A percentile compares a stretch with the other conserved stretches of the same genome.
These are phyloP conservation scores for Aspergillus saccharolyticus DNA, from an alignment of 495 filamentous ascomycete species.

Conservation along the genomic window DNA sequence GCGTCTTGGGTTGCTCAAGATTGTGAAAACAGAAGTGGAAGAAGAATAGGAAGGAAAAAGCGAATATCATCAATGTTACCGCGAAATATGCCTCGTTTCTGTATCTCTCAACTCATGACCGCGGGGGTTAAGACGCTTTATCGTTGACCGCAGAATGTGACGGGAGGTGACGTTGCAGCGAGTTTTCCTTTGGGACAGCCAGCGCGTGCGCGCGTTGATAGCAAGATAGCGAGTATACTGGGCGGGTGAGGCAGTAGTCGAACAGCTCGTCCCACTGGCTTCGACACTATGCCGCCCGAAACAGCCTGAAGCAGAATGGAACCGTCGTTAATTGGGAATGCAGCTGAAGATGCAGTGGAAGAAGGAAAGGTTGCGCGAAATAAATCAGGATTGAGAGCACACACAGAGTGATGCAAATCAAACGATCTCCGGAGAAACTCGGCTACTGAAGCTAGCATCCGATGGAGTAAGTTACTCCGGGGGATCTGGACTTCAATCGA, in stretches of 20 bases:
- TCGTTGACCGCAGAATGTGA: neutral
- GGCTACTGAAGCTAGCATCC: neutral
- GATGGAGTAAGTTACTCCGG: constrained; percentile 1
- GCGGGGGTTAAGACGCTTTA: neutral
- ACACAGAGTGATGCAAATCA: constrained; percentile 1
- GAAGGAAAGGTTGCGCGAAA: neutral
- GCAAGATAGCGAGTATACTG: neutral
- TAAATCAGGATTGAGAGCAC: neutral
- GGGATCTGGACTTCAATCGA: neutral
- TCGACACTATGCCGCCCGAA: neutral
- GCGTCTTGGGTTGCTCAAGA: neutral
- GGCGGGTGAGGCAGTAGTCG: neutral
- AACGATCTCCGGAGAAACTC: constrained; percentile 2
- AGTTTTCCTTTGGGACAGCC: neutral
- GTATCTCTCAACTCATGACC: constrained; percentile 4
- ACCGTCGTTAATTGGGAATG: too few relatives aligned
- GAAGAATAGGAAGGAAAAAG: neutral
- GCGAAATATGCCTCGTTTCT: neutral
- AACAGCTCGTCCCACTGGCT: neutral
- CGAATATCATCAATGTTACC: neutral
- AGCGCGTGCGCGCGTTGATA: neutral
- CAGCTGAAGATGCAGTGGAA: neutral
- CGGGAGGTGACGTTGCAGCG: neutral
- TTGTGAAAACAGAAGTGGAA: neutral
- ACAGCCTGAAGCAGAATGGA: too few relatives aligned